Conservation (phyloP, 768 basidiomycete species). For the Mycena metata region DNA sequence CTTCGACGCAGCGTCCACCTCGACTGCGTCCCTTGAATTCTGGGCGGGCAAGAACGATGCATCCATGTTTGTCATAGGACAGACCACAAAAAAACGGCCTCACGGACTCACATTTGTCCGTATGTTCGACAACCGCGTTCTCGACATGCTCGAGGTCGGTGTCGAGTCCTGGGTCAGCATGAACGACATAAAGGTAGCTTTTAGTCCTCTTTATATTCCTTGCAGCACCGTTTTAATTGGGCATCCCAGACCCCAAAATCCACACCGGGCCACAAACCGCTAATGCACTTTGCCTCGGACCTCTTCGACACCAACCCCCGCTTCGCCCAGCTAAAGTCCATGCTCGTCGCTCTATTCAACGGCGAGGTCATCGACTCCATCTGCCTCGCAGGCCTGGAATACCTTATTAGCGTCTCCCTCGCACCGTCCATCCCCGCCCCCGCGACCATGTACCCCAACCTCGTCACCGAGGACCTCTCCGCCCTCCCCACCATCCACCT, state of each 20-base stretch:
- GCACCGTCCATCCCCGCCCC: slow-evolving; percentile 70
- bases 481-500: slow-evolving; percentile 88
- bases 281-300: slow-evolving; percentile 96
- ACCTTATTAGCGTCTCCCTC: slow-evolving; percentile 87
- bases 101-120: slow-evolving; percentile 87
- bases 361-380: slow-evolving; percentile 88
- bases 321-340: slow-evolving; percentile 91
- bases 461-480: slow-evolving; percentile 55
- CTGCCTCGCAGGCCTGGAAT: slow-evolving; percentile 86
- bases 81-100: slow-evolving; percentile 95
- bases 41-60: slow-evolving; percentile 97
- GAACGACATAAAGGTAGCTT: slow-evolving; percentile 81
- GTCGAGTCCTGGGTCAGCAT: slow-evolving; percentile 86
- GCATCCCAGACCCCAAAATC: slow-evolving; percentile 84
- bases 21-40: slow-evolving; percentile 82
- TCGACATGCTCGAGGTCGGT: slow-evolving; percentile 97
- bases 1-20: slow-evolving; percentile 79
- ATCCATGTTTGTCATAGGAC: slow-evolving; percentile 89
- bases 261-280: slow-evolving; percentile 88
- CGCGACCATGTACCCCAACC: slow-evolving; percentile 35
- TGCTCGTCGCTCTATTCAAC: slow-evolving; percentile 93
- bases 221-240: not conserved
- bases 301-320: slow-evolving; percentile 96
- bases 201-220: not conserved
- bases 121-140: slow-evolving; percentile 85